phyloP scores from a whole-genome alignment of 495 filamentous ascomycete species.

The Daldinia bambusicola region DNA sequence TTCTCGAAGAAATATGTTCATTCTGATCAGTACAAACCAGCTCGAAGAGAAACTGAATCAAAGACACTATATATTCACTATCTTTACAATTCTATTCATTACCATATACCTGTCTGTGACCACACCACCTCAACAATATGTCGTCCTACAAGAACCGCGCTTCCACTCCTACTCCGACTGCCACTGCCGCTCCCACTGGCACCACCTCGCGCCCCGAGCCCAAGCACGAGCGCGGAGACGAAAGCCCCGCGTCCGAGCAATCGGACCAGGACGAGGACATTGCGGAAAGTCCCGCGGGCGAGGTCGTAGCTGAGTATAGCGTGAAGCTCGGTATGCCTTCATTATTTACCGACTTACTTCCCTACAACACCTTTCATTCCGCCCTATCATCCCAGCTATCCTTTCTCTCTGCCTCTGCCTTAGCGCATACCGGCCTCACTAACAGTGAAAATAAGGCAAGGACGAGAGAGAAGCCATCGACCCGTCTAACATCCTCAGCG shows the following conservation, averaged over 20 bases:
- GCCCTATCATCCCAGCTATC: too few species aligned
- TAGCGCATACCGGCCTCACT: too few species aligned
- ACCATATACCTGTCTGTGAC: too few species aligned
- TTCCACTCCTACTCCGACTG: conserved; percentile 22
- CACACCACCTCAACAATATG: too few species aligned
- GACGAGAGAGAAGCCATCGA: conserved; percentile 54
- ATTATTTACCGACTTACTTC: not conserved
- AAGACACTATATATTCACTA: too few species aligned
- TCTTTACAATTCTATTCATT: too few species aligned
- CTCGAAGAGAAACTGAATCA: too few species aligned
- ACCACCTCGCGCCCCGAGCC: conserved; percentile 47
- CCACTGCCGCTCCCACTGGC: not conserved
- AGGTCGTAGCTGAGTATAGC: not conserved
- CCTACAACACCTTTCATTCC: too few species aligned
- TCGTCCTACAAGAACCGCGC: conserved; percentile 22
- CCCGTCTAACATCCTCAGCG: conserved; percentile 48
- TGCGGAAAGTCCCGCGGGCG: not conserved
- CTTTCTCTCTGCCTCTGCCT: not conserved
- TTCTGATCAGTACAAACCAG: too few species aligned
- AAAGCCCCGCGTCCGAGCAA: conserved; percentile 55
- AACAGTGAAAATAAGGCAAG: conserved; percentile 39
- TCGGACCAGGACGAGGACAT: not conserved
- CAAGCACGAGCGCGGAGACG: conserved; percentile 50
- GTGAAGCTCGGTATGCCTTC: not conserved
- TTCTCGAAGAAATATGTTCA: not conserved